phyloP scores from a whole-genome alignment of 164 flowering plant species.

The Macadamia tetraphylla region DNA sequence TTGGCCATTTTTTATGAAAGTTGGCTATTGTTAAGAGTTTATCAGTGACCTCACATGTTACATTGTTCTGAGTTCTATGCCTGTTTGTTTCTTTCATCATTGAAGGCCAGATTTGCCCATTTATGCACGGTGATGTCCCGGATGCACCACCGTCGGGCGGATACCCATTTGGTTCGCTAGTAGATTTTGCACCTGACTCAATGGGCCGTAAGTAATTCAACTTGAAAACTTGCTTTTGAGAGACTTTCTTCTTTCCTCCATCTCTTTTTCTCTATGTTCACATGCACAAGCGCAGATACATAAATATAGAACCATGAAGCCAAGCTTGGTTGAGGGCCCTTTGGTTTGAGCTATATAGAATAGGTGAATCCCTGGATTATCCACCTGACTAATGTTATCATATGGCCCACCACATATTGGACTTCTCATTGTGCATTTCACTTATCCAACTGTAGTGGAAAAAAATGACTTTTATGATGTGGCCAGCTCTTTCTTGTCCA shows the following conservation, averaged over 20 bases:
- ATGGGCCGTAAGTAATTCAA: slow-evolving; percentile 79
- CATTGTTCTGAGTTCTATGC: background rate
- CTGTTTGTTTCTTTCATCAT: slow-evolving; percentile 10
- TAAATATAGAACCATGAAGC: too few relatives aligned
- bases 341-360: too few relatives aligned
- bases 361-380: too few relatives aligned
- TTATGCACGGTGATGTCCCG: slow-evolving; percentile 95
- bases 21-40: background rate
- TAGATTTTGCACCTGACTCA: slow-evolving; percentile 94
- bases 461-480: too few relatives aligned
- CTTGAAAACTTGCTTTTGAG: background rate
- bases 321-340: too few relatives aligned
- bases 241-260: background rate
- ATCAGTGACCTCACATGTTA: background rate
- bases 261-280: too few relatives aligned
- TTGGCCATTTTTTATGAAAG: background rate
- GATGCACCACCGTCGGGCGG: slow-evolving; percentile 97
- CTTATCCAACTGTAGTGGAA: too few relatives aligned
- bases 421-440: too few relatives aligned
- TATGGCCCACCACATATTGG: too few relatives aligned
- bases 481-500: too few relatives aligned
- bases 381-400: too few relatives aligned
- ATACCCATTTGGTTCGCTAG: slow-evolving; percentile 96
- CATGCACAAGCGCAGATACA: background rate
- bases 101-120: slow-evolving; percentile 98